phyloP scores from a whole-genome alignment of 495 filamentous ascomycete genomes.

The Penicillium antarcticum region DNA sequence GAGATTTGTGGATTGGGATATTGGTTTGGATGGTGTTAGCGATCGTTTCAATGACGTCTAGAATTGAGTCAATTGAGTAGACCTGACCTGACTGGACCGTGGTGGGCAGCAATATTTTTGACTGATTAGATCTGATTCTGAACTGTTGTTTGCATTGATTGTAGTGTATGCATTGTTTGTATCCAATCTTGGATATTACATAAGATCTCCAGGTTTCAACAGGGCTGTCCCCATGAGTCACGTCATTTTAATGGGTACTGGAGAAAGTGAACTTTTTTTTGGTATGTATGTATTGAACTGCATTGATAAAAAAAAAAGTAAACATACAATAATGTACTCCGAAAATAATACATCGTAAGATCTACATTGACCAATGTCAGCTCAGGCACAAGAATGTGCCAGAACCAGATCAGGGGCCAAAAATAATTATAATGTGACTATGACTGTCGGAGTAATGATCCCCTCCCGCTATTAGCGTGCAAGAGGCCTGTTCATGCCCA shows the following conservation, averaged over 20 bases:
- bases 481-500: slow-evolving; percentile 19
- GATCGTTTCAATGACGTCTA: no score
- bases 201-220: neutral
- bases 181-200: neutral
- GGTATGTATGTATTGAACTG: neutral
- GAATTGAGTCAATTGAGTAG: neutral
- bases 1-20: no score
- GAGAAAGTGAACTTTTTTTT: neutral
- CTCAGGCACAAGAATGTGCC: slow-evolving; percentile 17
- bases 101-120: no score
- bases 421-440: slow-evolving; percentile 1
- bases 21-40: no score
- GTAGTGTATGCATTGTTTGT: slow-evolving; percentile 3
- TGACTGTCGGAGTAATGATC: slow-evolving; percentile 23
- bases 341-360: no score
- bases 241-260: neutral
- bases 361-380: slow-evolving; percentile 6
- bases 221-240: neutral
- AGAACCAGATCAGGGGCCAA: slow-evolving; percentile 5
- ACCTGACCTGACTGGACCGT: no score
- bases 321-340: no score
- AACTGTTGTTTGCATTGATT: neutral
- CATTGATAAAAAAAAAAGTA: no score
- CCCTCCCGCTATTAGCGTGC: slow-evolving; percentile 17
- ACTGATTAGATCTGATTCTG: neutral